Base-by-base conservation (phyloP, 2,329 filamentous ascomycete genomes). In the Aspergillus flavus region DNA sequence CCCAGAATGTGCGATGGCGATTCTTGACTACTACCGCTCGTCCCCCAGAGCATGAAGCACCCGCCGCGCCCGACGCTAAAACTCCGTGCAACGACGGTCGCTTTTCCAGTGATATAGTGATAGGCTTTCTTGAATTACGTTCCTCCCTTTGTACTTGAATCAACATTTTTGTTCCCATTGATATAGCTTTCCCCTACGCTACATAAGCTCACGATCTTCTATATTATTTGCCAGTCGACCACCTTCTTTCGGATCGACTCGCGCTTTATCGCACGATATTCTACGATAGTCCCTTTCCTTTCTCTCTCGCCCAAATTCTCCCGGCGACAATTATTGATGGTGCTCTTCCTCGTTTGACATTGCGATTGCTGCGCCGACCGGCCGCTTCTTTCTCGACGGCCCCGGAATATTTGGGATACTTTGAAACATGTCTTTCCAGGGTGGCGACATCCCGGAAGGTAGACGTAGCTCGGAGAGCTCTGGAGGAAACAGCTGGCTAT, bases 391-490 rank as follows among this genome's bases (percentile, higher is more conserved):
- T 67, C 68, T 53, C 61, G 60, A 57, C 66, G 65, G 64, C 65
- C 46, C 63, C 68, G 50, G 57, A 60, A 58, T 50, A 46, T 66
- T 57, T 62, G 54, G 64, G 64, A 65, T 62, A 66, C 23, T 55
- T 56, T 48, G 59, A 69, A 70, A 54, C 66, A 79, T 79, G 77
- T 71, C 75, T 39, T 69, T 69, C 68, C 71, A 69, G 56, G 74
- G 76, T 61, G 72, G 72, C 55, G 73, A 77, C 53, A 68, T 69
- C 64, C 64, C 71, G 32, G 72, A 76, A 67, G 68, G 72, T 34
- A 75, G 78, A 56, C 75, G 79, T 69, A 78, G 76, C 61, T 80
- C 79, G n/a, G 76, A 75, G 61, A 78, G 75, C 70, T 78, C 79
- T 34, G 78, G 73, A 55, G 69, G 71, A 54, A 73, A 73, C 57